Evolutionary conservation across 2,329 filamentous ascomycete genomes (phyloP).

Genomic region (Rhynchosporium graminicola): DNA sequence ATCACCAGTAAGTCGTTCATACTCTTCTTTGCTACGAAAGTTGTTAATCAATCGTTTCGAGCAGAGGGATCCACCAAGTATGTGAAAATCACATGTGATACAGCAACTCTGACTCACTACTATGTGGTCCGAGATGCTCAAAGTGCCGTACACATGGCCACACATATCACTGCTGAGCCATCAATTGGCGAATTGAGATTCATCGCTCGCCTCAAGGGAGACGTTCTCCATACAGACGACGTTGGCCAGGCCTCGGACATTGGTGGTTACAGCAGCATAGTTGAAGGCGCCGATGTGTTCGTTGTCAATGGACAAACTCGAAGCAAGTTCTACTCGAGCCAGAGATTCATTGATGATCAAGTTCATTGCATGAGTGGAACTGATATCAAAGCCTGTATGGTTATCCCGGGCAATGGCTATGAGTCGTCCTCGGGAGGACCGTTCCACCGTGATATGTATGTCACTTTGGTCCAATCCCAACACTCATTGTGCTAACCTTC

Average conservation of each 20-base stretch:
- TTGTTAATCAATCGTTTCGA: not conserved
- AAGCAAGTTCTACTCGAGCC: constrained; percentile 69
- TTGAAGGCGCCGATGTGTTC: constrained; percentile 63
- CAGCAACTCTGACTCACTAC: constrained; percentile 64
- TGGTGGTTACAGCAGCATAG: constrained; percentile 47
- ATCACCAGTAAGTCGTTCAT: constrained; percentile 20
- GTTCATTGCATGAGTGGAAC: constrained; percentile 59
- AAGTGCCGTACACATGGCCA: constrained; percentile 56
- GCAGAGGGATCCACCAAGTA: constrained; percentile 41
- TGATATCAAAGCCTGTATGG: constrained; percentile 60
- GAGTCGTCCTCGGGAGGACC: constrained; percentile 67
- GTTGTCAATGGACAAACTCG: constrained; percentile 62
- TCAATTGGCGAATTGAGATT: constrained; percentile 62
- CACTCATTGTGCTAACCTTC: not conserved
- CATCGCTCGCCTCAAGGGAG: constrained; percentile 59
- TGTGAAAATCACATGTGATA: constrained; percentile 62
- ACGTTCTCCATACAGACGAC: constrained; percentile 52
- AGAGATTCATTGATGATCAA: constrained; percentile 69
- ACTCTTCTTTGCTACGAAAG: not conserved
- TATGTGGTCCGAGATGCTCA: constrained; percentile 62
- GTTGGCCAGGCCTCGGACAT: constrained; percentile 59
- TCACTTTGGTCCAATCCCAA: not conserved
- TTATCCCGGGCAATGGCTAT: constrained; percentile 52
- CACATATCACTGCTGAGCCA: constrained; percentile 60
- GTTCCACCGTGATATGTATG: constrained; percentile 53